Evolutionary conservation across 768 basidiomycete species (phyloP), one percentile per base, ranked within the genome.

Genomic region (Boletus barrowsii): DNA sequence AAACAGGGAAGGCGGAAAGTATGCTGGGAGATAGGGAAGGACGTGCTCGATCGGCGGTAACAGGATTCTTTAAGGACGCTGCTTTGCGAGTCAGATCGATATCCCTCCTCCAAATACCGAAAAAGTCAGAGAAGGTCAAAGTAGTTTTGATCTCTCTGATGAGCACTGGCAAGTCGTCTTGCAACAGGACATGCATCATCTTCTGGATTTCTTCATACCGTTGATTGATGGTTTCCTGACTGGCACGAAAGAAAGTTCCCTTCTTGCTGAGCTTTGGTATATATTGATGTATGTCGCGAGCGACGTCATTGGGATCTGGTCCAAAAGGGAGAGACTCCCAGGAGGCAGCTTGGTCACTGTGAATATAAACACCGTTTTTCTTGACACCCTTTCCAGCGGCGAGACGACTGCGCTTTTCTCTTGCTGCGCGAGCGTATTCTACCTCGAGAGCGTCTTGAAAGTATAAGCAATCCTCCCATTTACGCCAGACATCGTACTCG

Each of bases 261-360:
- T 85, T 88, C 70, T 85, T 88, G 3, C 82, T 80, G 39, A 93
- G 76, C 50, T 75, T 76, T 18, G 90, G 90, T 3, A 93, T 65
- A 61, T 83, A 70, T 6, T 79, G 60, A 62, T 90, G 88, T 40
- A 91, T 78, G 55, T 88, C 81, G 47, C 75, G 79, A n/a, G 83
- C 83, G 41, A 92, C 79, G 14, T 84, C 83, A 45, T 79, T 81
- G 6, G 88, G 88, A 61, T 89, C 79, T n/a, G 90, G 90, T 9
- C 89, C 90, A 8, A 87, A 86, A 13, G 90, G 90, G 18, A 93
- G 77, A 1, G 89, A 91, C 49, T 92, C 90, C 76, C 87, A 93
- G 14, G 90, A 92, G 1, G 90, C 84, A 2, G 90, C 90, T 52
- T 78, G 75, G 63, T 90, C 85, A 32, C 83, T 79, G 54, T 83